Percentiles rank a stretch among this genome's conserved stretches.
Evolutionary conservation across 768 basidiomycete genomes (phyloP).

Genomic region (Cantharellus cinnabarinus): DNA sequence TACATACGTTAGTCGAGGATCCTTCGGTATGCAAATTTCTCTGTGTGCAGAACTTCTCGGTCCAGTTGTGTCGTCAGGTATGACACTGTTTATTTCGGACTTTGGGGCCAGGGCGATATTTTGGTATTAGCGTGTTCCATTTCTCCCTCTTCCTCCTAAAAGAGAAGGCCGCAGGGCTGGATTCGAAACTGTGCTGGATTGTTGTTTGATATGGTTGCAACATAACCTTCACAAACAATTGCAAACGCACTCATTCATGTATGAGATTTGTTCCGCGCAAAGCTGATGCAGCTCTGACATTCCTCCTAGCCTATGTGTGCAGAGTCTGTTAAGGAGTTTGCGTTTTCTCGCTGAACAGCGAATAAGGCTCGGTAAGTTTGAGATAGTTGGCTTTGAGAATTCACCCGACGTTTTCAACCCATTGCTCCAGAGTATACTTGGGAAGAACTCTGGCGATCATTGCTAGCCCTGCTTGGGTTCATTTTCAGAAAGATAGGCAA

Average conservation of each 20-base stretch:
- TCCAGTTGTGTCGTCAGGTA: slow-evolving; percentile 47
- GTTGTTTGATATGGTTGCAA: slow-evolving; percentile 45
- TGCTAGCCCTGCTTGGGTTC: slow-evolving; percentile 35
- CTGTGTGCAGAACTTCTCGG: slow-evolving; percentile 17
- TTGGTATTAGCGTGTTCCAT: no score
- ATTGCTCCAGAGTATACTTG: slow-evolving; percentile 36
- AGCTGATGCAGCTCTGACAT: not conserved
- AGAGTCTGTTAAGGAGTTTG: slow-evolving; percentile 32
- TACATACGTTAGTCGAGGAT: slow-evolving; percentile 33
- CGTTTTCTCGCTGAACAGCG: slow-evolving; percentile 36
- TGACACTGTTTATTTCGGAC: slow-evolving; percentile 6
- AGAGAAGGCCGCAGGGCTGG: slow-evolving; percentile 22
- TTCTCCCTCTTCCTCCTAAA: slow-evolving; percentile 30
- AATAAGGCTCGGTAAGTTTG: slow-evolving; percentile 30
- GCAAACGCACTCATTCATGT: slow-evolving; percentile 38
- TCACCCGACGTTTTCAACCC: not conserved
- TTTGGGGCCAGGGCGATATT: not conserved
- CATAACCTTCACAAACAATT: slow-evolving; percentile 47
- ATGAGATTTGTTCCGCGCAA: slow-evolving; percentile 11
- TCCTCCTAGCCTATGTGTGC: slow-evolving; percentile 29
- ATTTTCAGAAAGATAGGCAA: slow-evolving; percentile 24
- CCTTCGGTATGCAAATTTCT: slow-evolving; percentile 28
- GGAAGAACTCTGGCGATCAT: slow-evolving; percentile 40
- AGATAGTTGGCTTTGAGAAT: not conserved
- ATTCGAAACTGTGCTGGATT: slow-evolving; percentile 42